Evolutionary conservation across 2,329 filamentous ascomycete species (phyloP).

Genomic region (Teratosphaeria viscida): DNA sequence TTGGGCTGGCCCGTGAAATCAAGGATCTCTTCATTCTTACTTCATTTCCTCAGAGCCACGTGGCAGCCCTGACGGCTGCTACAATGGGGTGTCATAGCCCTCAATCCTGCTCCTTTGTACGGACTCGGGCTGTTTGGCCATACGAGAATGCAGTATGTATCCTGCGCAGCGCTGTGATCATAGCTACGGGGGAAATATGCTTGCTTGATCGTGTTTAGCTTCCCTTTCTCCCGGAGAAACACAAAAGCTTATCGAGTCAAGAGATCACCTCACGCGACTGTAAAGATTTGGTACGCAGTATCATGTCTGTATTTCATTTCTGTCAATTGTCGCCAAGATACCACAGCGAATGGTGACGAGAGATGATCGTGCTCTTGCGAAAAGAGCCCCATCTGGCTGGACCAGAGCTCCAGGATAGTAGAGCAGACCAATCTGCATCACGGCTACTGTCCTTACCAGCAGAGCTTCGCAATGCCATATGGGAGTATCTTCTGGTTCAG

Average conservation of each 20-base stretch:
- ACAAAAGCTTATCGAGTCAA: neutral
- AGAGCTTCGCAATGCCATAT: conserved; percentile 52
- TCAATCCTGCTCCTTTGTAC: too few relatives aligned
- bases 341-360: neutral
- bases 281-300: neutral
- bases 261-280: neutral
- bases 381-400: conserved; percentile 4
- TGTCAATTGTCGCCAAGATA: neutral
- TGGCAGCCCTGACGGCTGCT: too few relatives aligned
- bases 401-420: conserved; percentile 1
- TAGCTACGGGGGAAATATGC: neutral
- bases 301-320: neutral
- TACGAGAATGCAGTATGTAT: neutral
- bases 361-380: conserved; percentile 10
- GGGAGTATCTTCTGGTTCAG: conserved; percentile 11
- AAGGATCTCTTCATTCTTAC: neutral
- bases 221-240: neutral
- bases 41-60: too few relatives aligned
- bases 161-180: neutral
- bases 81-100: too few relatives aligned
- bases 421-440: conserved; percentile 8
- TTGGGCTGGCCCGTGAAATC: too few relatives aligned
- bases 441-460: conserved; percentile 40
- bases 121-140: too few relatives aligned
- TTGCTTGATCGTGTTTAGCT: neutral